Evolutionary conservation across 2,329 filamentous ascomycete species (phyloP).

Genomic region (Aspergillus aculeatus): DNA sequence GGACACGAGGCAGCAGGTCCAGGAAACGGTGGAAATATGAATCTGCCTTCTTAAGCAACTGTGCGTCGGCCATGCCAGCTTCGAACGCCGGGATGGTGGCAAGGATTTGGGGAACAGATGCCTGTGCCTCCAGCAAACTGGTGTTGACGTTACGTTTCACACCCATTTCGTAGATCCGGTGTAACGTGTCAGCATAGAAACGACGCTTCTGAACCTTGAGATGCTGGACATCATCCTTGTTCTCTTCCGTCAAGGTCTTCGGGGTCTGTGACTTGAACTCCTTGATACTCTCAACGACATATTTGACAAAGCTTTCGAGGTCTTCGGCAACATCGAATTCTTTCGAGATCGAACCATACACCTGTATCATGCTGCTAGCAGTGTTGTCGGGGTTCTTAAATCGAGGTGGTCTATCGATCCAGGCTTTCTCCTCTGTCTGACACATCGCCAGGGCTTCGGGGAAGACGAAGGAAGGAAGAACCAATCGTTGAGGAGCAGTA

Average conservation of each 20-base stretch:
- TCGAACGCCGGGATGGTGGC: conserved; percentile 52
- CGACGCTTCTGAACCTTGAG: conserved; percentile 88
- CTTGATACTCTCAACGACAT: conserved; percentile 65
- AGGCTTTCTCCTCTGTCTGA: conserved; percentile 28
- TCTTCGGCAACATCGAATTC: conserved; percentile 58
- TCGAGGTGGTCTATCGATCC: conserved; percentile 57
- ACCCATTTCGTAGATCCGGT: conserved; percentile 82
- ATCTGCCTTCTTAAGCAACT: conserved; percentile 52
- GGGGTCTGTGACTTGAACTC: conserved; percentile 84
- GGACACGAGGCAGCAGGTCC: conserved; percentile 67
- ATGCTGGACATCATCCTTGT: conserved; percentile 78
- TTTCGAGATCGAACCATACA: conserved; percentile 55
- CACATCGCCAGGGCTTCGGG: conserved; percentile 35
- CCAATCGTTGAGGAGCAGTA: conserved; percentile 10
- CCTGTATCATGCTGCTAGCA: conserved; percentile 69
- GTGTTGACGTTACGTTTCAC: conserved; percentile 78
- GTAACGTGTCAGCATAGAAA: conserved; percentile 84
- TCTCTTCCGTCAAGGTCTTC: conserved; percentile 76
- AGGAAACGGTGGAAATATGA: conserved; percentile 78
- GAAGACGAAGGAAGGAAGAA: conserved; percentile 22
- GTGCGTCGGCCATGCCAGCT: conserved; percentile 20
- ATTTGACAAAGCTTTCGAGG: conserved; percentile 67
- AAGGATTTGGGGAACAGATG: conserved; percentile 68
- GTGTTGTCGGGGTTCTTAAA: conserved; percentile 70
- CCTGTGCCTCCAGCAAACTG: conserved; percentile 70